Percentiles rank a stretch among this genome's conserved stretches.
These are phyloP conservation scores for Chrysopogon serrulatus DNA, from an alignment of 176 grass and related monocot species.

Conservation along the genomic window DNA sequence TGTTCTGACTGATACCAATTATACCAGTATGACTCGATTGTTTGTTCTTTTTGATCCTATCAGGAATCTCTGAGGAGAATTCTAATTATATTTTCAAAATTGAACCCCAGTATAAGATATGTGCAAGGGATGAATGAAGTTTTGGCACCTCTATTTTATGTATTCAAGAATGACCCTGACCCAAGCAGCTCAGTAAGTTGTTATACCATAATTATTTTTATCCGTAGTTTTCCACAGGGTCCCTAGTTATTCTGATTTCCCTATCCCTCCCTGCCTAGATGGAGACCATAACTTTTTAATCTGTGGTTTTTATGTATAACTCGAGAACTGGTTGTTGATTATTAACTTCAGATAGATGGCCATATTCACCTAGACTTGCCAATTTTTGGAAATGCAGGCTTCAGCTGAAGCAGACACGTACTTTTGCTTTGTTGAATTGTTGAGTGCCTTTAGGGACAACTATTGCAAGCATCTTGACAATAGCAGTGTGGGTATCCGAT, in stretches of 20 bases:
- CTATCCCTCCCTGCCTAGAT: neutral
- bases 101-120: conserved; percentile 84
- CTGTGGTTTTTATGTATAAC: neutral
- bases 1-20: conserved; percentile 7
- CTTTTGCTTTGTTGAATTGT: conserved; percentile 71
- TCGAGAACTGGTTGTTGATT: conserved; percentile 7
- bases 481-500: conserved; percentile 71
- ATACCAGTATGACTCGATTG: neutral
- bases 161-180: conserved; percentile 62
- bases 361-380: neutral
- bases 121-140: conserved; percentile 99
- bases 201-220: neutral
- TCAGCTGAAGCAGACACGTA: conserved; percentile 87
- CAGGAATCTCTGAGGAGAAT: conserved; percentile 88
- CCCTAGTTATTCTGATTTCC: neutral
- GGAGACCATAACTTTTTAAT: neutral
- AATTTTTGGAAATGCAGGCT: conserved; percentile 25
- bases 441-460: conserved; percentile 82
- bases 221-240: neutral
- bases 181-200: conserved; percentile 56
- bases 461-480: conserved; percentile 92
- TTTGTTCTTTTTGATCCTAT: conserved; percentile 32
- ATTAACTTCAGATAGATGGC: neutral
- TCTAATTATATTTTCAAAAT: conserved; percentile 90
- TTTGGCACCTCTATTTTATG: conserved; percentile 83